phyloP scores from a whole-genome alignment of 2,329 filamentous ascomycete genomes.

The Beauveria brongniartii region DNA sequence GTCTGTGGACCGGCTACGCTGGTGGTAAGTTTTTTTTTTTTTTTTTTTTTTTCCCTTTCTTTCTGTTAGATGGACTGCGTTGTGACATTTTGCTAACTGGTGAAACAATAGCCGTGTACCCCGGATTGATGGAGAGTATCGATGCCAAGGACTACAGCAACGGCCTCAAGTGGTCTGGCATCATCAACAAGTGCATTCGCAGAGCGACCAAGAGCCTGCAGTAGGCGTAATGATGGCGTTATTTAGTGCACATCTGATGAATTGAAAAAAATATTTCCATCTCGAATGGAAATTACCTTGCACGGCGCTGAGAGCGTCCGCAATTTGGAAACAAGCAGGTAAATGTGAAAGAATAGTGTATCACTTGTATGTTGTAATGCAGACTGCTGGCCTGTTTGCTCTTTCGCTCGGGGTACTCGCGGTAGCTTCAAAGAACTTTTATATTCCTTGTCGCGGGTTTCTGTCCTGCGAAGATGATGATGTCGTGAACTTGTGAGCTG shows the following conservation, averaged over 20 bases:
- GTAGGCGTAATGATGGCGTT: neutral
- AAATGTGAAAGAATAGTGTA: neutral
- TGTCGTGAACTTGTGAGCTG: neutral
- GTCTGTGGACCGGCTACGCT: constrained; percentile 83
- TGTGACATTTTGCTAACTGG: neutral
- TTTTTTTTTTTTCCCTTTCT: neutral
- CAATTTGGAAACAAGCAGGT: neutral
- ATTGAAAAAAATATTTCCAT: neutral
- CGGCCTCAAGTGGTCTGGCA: constrained; percentile 50
- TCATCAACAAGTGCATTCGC: constrained; percentile 45
- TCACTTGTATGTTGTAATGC: too few relatives aligned
- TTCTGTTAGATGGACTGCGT: too few relatives aligned
- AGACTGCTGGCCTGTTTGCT: too few relatives aligned
- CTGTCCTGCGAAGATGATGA: neutral
- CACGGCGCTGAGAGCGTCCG: neutral
- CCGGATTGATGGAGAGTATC: constrained; percentile 54
- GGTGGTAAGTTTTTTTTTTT: constrained; percentile 46
- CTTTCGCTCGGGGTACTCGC: too few relatives aligned
- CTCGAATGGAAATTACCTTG: too few relatives aligned
- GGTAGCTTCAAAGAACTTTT: neutral
- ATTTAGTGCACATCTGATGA: neutral
- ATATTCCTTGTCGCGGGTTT: neutral
- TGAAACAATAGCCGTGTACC: constrained; percentile 45
- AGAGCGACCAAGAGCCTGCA: constrained; percentile 35
- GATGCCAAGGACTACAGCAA: constrained; percentile 50